Conservation (phyloP, 495 filamentous ascomycete species). For the Polyplosphaeria fusca region DNA sequence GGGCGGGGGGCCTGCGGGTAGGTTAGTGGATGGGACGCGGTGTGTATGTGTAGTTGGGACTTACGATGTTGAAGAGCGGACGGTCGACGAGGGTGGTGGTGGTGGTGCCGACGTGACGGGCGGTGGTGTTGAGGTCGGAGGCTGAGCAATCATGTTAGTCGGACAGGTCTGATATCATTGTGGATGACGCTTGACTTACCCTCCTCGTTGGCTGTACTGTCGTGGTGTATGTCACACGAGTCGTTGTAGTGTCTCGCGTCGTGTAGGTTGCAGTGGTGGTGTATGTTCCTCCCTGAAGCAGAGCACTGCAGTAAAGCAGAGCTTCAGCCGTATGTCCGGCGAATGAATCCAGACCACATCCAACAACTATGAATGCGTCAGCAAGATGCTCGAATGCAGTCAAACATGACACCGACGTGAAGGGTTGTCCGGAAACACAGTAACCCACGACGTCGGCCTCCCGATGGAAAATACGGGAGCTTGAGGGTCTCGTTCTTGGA, state of each 20-base stretch:
- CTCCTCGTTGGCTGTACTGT: slow-evolving; percentile 16
- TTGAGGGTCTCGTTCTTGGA: background rate
- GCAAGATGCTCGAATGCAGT: background rate
- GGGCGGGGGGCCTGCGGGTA: background rate
- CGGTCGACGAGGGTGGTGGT: slow-evolving; percentile 12
- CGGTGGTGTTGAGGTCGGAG: slow-evolving; percentile 6
- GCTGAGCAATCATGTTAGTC: no score
- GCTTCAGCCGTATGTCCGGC: slow-evolving; percentile 23
- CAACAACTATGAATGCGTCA: slow-evolving; percentile 5
- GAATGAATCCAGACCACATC: slow-evolving; percentile 27
- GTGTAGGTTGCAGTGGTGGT: slow-evolving; percentile 14
- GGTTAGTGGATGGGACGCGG: background rate
- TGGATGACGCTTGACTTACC: background rate
- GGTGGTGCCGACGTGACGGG: slow-evolving; percentile 9
- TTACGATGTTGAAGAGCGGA: background rate
- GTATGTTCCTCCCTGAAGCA: slow-evolving; percentile 16
- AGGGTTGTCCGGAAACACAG: slow-evolving; percentile 13
- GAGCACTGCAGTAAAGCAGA: slow-evolving; percentile 23
- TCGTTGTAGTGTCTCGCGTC: slow-evolving; percentile 11
- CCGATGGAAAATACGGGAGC: slow-evolving; percentile 1
- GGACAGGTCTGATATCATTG: no score
- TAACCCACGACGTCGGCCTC: slow-evolving; percentile 1
- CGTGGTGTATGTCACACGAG: slow-evolving; percentile 8
- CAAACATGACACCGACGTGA: background rate
- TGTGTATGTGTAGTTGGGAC: background rate